Percentiles rank a stretch among this genome's conserved stretches.
These are phyloP conservation scores for Apiotrichum akiyoshidainum DNA, from an alignment of 1,284 basidiomycete genomes.

Conservation along the genomic window DNA sequence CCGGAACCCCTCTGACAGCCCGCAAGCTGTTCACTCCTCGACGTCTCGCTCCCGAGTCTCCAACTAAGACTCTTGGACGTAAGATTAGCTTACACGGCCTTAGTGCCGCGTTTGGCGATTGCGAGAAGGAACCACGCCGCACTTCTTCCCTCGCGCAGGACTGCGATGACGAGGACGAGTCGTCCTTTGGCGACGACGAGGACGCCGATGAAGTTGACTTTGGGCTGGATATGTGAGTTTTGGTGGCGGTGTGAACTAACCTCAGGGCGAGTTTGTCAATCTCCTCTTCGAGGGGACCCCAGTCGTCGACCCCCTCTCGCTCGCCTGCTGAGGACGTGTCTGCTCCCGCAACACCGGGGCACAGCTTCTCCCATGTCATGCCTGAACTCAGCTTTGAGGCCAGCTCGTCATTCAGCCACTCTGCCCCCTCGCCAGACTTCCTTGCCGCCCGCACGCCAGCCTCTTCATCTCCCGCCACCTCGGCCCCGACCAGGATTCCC, in stretches of 20 bases:
- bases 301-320: neutral
- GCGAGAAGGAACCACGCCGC: neutral
- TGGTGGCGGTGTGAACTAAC: neutral
- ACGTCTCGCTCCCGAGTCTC: neutral
- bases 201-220: constrained; percentile 3
- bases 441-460: neutral
- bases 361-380: no score
- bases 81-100: constrained; percentile 16
- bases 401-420: no score
- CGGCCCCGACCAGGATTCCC: neutral
- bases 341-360: no score
- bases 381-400: no score
- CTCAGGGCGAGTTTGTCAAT: neutral
- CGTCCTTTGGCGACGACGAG: neutral
- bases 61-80: constrained; percentile 1
- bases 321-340: no score
- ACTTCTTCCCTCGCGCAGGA: neutral
- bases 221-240: constrained; percentile 9
- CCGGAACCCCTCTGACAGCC: constrained; percentile 7
- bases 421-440: neutral
- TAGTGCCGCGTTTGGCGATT: neutral
- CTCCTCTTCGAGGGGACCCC: neutral
- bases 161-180: constrained; percentile 1
- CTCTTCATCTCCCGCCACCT: neutral
- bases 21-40: constrained; percentile 13